These are phyloP conservation scores for Candida tibetensis DNA, from an alignment of 805 yeast species.

Conservation along the genomic window DNA sequence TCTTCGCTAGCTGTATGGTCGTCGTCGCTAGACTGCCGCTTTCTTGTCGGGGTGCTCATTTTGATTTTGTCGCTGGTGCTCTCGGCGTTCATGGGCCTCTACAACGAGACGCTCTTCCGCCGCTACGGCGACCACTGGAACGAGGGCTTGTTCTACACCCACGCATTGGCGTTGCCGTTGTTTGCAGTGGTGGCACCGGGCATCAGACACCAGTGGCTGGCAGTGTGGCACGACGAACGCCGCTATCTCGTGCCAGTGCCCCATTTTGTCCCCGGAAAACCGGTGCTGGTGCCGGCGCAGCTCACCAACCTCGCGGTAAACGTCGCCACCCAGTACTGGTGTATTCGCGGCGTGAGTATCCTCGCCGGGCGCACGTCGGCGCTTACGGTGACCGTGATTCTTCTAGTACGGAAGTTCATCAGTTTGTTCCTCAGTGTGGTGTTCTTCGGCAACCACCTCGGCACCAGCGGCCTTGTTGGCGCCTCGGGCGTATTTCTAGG, in stretches of 20 bases:
- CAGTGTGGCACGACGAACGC: conserved; percentile 6
- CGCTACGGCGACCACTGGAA: conserved; percentile 60
- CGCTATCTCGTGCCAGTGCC: background rate
- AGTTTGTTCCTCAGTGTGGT: conserved; percentile 56
- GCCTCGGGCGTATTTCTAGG: conserved; percentile 40
- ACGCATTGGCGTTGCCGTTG: conserved; percentile 53
- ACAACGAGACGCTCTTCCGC: conserved; percentile 49
- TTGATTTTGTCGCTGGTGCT: conserved; percentile 48
- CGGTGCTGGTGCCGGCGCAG: conserved; percentile 14
- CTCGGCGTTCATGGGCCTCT: conserved; percentile 56
- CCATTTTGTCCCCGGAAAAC: no score
- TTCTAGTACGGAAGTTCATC: conserved; percentile 59
- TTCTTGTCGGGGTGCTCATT: conserved; percentile 39
- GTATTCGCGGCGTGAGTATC: conserved; percentile 66
- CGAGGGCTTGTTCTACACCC: conserved; percentile 62
- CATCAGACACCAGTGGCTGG: conserved; percentile 11
- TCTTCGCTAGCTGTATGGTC: no score
- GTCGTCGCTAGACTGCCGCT: no score
- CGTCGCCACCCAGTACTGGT: conserved; percentile 33
- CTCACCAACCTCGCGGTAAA: conserved; percentile 15
- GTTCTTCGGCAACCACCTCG: conserved; percentile 48
- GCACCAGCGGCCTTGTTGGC: conserved; percentile 43
- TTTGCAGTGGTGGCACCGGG: conserved; percentile 38
- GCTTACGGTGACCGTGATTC: conserved; percentile 57
- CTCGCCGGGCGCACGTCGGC: conserved; percentile 59